Evolutionary conservation across 2,329 filamentous ascomycete genomes (phyloP), one percentile per base, ranked within the genome.

Genomic region (Blastomyces emzantsi): DNA sequence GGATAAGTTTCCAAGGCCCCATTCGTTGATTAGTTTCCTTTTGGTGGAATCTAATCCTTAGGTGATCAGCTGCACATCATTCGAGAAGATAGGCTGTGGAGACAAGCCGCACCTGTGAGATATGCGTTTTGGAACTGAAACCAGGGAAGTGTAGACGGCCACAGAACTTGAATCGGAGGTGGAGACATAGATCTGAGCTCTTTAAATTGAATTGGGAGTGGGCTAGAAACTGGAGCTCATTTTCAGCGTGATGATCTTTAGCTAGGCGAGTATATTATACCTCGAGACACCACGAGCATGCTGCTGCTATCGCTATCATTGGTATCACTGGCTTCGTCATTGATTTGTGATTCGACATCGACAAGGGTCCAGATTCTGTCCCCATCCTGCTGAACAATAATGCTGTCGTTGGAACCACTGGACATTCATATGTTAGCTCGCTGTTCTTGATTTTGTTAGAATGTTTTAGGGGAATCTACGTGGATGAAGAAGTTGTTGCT

Each of bases 131-230:
- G 55, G 55, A 57, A 57, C 17, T 15, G 55, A 57, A 57, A 57
- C 55, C 55, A 57, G 33, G 55, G 55, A 57, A 57, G 55, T 2
- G 55, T 41, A 57, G 33, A n/a, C 19, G 55, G 55, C 55, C 55
- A 57, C 13, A 33, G 15, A 7, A 57, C 55, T 7, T 57, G 55
- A 8, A 41, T 41, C 4, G n/a, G 55, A 41, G 33, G 19, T 25
- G 55, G 55, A 57, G 55, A 57, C n/a, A 36, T 15, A 57, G 19
- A 30, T 39, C 33, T 57, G 55, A 41, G 33, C n/a, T 57, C 55
- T 8, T 41, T 8, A 8, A 41, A 57, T 22, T 41, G 55, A 57
- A 57, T 57, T 39, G 55, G n/a, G 19, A 57, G 30, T n/a, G 54
- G 54, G 30, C 28, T 36, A 13, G 54, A 57, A 9, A 57, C 54